Base-by-base conservation (phyloP, 495 filamentous ascomycete species). In the Cladorrhinum samala region DNA sequence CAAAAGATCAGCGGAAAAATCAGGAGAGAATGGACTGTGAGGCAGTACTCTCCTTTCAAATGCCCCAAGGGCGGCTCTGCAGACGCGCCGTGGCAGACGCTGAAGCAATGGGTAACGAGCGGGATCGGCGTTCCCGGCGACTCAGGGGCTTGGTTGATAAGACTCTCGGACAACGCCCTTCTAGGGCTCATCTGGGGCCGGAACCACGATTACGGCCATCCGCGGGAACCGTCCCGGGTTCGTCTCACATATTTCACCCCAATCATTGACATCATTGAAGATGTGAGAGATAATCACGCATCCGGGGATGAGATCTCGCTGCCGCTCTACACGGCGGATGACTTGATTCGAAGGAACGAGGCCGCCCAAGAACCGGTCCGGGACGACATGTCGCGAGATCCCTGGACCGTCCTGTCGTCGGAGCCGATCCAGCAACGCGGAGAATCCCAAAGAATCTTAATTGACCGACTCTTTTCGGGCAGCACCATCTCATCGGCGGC, bases 61-160 rank as follows among this genome's bases (percentile, higher is more conserved):
- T 6, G 39, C 13, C 20, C 56, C 0, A 17, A 17, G 9, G 52
- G 45, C 16, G 27, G 24, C n/a, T 40, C 20, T 4, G 16, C 21
- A 4, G 3, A 16, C 19, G 20, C 37, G 24, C 48, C 37, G 9
- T 49, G 46, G 56, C 56, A 59, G 24, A 52, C 52, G 9, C n/a
- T 49, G 33, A 52, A 49, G 43, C 47, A 59, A 39, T 59, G 55
- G 48, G 51, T 59, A 6, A 55, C 52, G 6, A 47, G 45, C 21
- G 57, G 57, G 18, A 60, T 52, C 3, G 57, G 57, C 3, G 57
- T 55, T 9, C 30, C 53, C 1, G 53, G 57, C 5, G 53, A 60
- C 25, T 56, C 57, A 2, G 57, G 57, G 24, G 57, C 57, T 2
- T 56, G 57, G 57, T 37, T 60, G 45, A 60, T 61, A 17, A 50